Evolutionary conservation across 768 basidiomycete genomes (phyloP).

Genomic region (Ephemerocybe angulata): DNA sequence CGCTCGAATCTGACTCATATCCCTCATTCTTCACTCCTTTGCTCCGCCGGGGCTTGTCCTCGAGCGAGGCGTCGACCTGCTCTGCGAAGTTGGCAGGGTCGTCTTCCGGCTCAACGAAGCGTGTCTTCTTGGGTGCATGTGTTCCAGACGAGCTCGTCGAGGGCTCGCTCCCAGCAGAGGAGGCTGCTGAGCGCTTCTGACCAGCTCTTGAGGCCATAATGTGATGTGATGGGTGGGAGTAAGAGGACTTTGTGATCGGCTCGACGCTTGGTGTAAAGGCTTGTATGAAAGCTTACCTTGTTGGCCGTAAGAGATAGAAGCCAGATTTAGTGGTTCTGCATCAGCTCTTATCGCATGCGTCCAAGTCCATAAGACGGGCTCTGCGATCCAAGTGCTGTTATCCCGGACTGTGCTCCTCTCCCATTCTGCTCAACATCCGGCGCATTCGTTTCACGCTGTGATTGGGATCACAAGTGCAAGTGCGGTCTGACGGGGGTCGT

Average conservation of each 20-base stretch:
- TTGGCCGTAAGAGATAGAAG: constrained; percentile 5
- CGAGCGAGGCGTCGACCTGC: constrained; percentile 72
- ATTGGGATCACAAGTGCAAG: no score
- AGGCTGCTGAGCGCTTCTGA: constrained; percentile 34
- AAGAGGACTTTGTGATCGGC: not conserved
- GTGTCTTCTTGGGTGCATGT: constrained; percentile 62
- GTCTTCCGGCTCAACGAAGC: constrained; percentile 71
- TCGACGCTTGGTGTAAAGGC: no score
- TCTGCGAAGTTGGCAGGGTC: constrained; percentile 76
- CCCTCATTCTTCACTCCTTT: constrained; percentile 80
- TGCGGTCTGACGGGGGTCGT: no score
- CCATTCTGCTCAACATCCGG: not conserved
- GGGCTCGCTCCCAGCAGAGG: constrained; percentile 26
- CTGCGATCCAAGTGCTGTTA: no score
- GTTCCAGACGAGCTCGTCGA: constrained; percentile 22
- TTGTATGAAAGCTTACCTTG: no score
- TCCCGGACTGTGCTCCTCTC: not conserved
- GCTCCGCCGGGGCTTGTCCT: constrained; percentile 65
- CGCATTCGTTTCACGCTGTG: not conserved
- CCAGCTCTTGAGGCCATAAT: constrained; percentile 30
- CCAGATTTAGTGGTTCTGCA: no score
- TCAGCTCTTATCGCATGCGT: no score
- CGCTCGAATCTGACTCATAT: constrained; percentile 92
- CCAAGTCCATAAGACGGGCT: no score
- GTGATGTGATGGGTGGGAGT: constrained; percentile 4